phyloP scores from a whole-genome alignment of 805 yeast species.

The Suhomyces sp. region DNA sequence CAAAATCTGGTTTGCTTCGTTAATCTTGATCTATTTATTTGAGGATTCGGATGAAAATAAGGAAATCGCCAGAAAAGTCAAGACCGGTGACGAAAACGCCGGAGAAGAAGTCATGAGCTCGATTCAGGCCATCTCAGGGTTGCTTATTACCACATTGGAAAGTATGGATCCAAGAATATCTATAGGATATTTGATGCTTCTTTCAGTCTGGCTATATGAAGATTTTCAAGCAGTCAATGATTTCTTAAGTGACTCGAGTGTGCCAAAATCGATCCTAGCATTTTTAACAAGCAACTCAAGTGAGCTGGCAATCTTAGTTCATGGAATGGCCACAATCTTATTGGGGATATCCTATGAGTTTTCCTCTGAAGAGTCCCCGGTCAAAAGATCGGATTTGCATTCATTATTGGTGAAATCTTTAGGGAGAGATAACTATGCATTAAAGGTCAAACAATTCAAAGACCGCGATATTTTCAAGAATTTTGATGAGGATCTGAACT shows the following conservation, averaged over 20 bases:
- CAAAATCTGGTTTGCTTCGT: conserved; percentile 78
- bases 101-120: conserved; percentile 71
- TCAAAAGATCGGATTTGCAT: conserved; percentile 59
- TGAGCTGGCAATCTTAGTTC: conserved; percentile 53
- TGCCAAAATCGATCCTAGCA: conserved; percentile 66
- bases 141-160: conserved; percentile 63
- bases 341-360: conserved; percentile 83
- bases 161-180: conserved; percentile 70
- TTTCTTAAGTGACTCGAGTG: conserved; percentile 66
- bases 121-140: conserved; percentile 75
- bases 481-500: conserved; percentile 47
- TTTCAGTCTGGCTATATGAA: conserved; percentile 76
- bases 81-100: conserved; percentile 54
- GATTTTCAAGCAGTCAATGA: conserved; percentile 73
- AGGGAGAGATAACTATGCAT: conserved; percentile 76
- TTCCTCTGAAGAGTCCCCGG: conserved; percentile 58
- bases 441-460: conserved; percentile 71
- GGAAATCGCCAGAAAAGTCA: conserved; percentile 46
- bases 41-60: conserved; percentile 53
- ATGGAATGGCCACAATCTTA: conserved; percentile 69
- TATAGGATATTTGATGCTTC: conserved; percentile 71
- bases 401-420: conserved; percentile 64
- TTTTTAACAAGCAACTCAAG: conserved; percentile 52
- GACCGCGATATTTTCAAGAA: conserved; percentile 55
- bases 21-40: conserved; percentile 61